Evolutionary conservation across 2,329 filamentous ascomycete species (phyloP).

Genomic region (Microsporum ferrugineum): DNA sequence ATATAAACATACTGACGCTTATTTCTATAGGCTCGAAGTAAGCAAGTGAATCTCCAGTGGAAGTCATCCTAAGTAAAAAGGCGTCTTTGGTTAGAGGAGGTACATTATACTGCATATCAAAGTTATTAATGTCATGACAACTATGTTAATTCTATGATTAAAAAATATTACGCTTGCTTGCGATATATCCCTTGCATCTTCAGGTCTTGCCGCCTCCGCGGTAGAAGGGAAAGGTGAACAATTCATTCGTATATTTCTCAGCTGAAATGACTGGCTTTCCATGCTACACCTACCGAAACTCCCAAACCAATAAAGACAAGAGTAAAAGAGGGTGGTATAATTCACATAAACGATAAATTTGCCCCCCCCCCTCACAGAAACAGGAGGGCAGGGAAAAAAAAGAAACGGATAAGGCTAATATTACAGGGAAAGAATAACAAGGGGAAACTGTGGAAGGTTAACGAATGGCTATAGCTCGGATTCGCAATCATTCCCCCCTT

Average conservation of each 20-base stretch:
- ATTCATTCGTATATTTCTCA: background rate
- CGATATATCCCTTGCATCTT: background rate
- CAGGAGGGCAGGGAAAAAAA: background rate
- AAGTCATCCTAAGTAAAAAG: slow-evolving; percentile 7
- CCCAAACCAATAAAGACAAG: background rate
- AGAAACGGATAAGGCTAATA: background rate
- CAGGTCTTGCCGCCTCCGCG: too few relatives aligned
- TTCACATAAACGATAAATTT: background rate
- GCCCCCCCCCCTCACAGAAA: background rate
- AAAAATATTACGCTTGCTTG: background rate
- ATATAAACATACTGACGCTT: background rate
- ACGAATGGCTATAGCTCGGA: background rate
- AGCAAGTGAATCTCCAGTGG: slow-evolving; percentile 37
- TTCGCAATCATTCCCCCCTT: background rate
- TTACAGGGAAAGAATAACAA: background rate
- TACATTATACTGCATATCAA: background rate
- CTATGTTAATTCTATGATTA: background rate
- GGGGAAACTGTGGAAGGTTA: background rate
- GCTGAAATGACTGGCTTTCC: background rate
- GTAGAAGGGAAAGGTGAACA: too few relatives aligned
- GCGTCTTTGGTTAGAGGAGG: background rate
- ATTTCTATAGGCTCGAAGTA: slow-evolving; percentile 34
- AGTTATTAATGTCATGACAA: background rate
- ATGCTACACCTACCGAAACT: background rate
- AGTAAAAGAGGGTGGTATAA: background rate